Base-by-base conservation (phyloP, 441 rosid genomes). In the Populus hybrid region DNA sequence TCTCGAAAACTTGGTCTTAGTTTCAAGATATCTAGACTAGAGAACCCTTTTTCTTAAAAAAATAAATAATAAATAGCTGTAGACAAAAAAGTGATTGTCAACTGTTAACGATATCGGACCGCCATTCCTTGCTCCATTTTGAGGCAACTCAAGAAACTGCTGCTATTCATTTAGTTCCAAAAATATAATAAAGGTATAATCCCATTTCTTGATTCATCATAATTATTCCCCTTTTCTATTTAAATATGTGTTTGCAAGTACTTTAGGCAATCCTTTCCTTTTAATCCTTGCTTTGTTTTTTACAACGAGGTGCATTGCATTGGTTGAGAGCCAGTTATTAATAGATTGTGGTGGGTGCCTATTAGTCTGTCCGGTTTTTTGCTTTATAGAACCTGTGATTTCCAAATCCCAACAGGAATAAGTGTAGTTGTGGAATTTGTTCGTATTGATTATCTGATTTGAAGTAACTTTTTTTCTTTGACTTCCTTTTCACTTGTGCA, bases 51-150 rank as follows among this genome's bases (percentile, higher is more conserved):
- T 18, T 33, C 36, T 33, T 33, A 33, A 33, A 33, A 33, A 33
- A 33, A 33, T 33, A 33, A 6, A 33, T 33, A 33, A 33, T 50
- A 12, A 50, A 50, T 50, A 56, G 64, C 64, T 20, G 23, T 20
- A 36, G 72, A 29, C 68, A 10, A 68, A 80, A 71, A 45, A 68
- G 76, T 73, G 21, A 21, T 67, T 69, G 74, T 68, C 68, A 74
- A 3, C 66, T 76, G 77, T 64, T 79, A 64, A 65, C 73, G 69
- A 40, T 83, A 80, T 73, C 69, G 75, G 77, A 76, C 64, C 9
- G 78, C 86, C 87, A 90, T 87, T 84, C 89, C 85, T 87, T 89
- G 81, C 88, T 83, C 87, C 81, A 81, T 75, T 63, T 68, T 68
- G 84, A 78, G 90, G 91, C 87, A 86, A 88, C 79, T 82, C 77